phyloP scores from a whole-genome alignment of 2,329 filamentous ascomycete genomes.

The Didymella keratinophila region DNA sequence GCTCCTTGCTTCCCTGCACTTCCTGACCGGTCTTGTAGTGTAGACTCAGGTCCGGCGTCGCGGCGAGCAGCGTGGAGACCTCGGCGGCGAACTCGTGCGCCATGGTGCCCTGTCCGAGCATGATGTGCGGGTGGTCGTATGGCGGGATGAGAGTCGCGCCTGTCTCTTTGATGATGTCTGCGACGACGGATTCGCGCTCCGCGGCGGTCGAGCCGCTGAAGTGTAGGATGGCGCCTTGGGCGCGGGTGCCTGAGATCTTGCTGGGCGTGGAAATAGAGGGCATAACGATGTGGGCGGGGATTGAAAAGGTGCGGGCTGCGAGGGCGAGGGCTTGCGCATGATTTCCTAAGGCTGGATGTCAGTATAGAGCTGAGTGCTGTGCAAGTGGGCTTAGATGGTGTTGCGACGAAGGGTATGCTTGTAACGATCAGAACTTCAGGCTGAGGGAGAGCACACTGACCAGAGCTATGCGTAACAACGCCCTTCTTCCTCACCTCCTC shows the following conservation, averaged over 20 bases:
- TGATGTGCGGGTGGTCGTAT: slow-evolving; percentile 91
- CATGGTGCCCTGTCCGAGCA: slow-evolving; percentile 91
- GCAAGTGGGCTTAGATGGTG: neutral
- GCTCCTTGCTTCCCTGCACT: neutral
- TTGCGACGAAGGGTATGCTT: neutral
- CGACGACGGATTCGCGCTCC: slow-evolving; percentile 81
- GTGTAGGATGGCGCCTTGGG: slow-evolving; percentile 78
- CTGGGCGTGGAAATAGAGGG: slow-evolving; percentile 82
- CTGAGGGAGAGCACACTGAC: slow-evolving; percentile 56
- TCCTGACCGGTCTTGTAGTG: neutral
- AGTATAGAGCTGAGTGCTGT: neutral
- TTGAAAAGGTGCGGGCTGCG: slow-evolving; percentile 74
- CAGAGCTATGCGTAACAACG: slow-evolving; percentile 89
- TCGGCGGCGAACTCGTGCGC: slow-evolving; percentile 84
- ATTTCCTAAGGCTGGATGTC: slow-evolving; percentile 68
- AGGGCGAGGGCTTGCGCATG: slow-evolving; percentile 93
- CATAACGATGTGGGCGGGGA: slow-evolving; percentile 92
- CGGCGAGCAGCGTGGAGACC: slow-evolving; percentile 62
- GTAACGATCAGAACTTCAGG: neutral
- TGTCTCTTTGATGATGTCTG: slow-evolving; percentile 72
- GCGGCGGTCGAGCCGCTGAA: slow-evolving; percentile 82
- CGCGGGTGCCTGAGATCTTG: slow-evolving; percentile 83
- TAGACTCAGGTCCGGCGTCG: slow-evolving; percentile 24
- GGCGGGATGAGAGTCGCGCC: slow-evolving; percentile 84
- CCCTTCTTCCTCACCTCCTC: slow-evolving; percentile 65